Evolutionary conservation across 2,329 filamentous ascomycete genomes (phyloP).

Genomic region (Fusarium heterosporum): DNA sequence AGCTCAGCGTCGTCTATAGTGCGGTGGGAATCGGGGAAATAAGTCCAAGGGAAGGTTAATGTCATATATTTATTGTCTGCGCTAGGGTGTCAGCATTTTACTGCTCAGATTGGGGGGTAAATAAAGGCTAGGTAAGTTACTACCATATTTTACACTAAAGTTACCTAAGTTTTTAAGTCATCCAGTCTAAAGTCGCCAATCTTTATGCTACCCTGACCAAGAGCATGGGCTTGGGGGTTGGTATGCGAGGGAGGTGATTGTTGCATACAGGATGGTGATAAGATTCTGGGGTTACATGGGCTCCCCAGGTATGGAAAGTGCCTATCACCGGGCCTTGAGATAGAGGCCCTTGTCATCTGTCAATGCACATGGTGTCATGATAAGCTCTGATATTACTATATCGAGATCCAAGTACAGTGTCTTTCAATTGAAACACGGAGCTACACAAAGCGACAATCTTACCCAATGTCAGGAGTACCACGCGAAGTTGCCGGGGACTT

Average conservation of each 20-base stretch:
- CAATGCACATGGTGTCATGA: background rate
- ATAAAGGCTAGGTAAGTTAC: no score
- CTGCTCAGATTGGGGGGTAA: no score
- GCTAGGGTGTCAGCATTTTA: no score
- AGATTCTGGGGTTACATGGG: constrained; percentile 7
- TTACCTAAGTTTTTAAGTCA: no score
- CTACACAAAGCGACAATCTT: constrained; percentile 8
- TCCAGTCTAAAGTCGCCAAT: no score
- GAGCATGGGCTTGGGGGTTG: background rate
- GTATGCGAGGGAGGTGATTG: background rate
- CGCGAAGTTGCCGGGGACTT: background rate
- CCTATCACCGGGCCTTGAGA: background rate
- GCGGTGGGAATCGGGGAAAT: background rate
- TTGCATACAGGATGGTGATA: background rate
- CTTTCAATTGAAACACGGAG: background rate
- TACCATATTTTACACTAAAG: no score
- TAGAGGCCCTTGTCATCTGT: background rate
- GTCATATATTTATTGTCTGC: background rate
- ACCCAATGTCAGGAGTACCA: background rate
- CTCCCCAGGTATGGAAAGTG: background rate
- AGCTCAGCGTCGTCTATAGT: background rate
- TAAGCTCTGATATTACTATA: background rate
- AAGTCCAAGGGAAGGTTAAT: background rate
- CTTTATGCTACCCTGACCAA: background rate
- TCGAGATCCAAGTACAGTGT: background rate